Evolutionary conservation across 371 early-diverging fungal species (phyloP).

Genomic region (Rhizopus microsporus): DNA sequence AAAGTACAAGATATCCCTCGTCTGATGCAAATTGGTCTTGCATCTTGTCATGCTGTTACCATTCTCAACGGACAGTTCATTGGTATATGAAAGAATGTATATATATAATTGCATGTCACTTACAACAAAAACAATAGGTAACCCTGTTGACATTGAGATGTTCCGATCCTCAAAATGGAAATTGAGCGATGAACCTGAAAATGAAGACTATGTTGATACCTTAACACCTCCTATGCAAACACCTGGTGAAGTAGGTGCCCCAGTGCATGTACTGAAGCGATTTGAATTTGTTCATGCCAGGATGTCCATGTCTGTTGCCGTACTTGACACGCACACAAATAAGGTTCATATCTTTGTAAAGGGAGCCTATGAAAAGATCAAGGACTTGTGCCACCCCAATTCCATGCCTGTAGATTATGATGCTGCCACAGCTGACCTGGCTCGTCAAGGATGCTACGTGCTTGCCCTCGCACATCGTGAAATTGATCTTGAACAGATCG

Average conservation of each 20-base stretch:
- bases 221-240: constrained; percentile 34
- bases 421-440: constrained; percentile 52
- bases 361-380: constrained; percentile 82
- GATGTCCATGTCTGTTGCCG: constrained; percentile 84
- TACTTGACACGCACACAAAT: constrained; percentile 56
- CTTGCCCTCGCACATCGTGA: constrained; percentile 71
- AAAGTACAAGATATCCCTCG: constrained; percentile 37
- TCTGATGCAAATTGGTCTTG: constrained; percentile 64
- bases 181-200: constrained; percentile 25
- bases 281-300: constrained; percentile 88
- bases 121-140: constrained; percentile 28
- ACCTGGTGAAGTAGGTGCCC: constrained; percentile 19
- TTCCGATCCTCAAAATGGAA: constrained; percentile 72
- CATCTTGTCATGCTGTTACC: constrained; percentile 83
- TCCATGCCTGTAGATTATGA: constrained; percentile 72
- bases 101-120: not conserved
- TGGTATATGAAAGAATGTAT: not conserved
- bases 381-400: constrained; percentile 50
- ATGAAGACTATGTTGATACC: constrained; percentile 45
- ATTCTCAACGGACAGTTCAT: constrained; percentile 69
- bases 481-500: constrained; percentile 38
- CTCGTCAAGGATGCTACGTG: constrained; percentile 80
- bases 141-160: constrained; percentile 94
- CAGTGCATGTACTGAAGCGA: constrained; percentile 64
- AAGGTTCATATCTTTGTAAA: constrained; percentile 77